Evolutionary conservation across 495 filamentous ascomycete genomes (phyloP).

Genomic region (Xylaria sp.): DNA sequence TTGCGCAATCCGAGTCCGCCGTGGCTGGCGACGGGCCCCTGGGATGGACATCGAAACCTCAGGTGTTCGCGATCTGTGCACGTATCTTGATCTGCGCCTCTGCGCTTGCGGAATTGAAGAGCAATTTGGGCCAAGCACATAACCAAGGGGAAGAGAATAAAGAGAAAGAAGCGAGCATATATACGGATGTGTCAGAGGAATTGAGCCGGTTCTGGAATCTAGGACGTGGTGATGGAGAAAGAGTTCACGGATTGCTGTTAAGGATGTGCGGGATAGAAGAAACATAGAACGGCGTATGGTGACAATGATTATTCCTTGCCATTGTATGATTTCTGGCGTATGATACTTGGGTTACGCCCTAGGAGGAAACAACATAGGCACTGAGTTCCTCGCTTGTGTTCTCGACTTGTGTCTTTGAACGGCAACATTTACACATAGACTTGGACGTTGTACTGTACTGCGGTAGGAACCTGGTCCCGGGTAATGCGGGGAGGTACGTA

Average conservation of each 20-base stretch:
- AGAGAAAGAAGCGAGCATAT: not conserved
- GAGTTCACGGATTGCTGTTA: constrained; percentile 45
- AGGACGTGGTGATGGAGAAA: constrained; percentile 28
- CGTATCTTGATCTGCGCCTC: constrained; percentile 61
- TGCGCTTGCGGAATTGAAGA: constrained; percentile 29
- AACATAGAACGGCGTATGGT: not conserved
- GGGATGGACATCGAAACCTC: constrained; percentile 76
- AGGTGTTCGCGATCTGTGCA: constrained; percentile 72
- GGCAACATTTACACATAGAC: not conserved
- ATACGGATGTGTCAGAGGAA: constrained; percentile 30
- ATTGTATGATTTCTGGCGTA: not conserved
- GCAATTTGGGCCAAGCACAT: not conserved
- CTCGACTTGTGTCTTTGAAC: not conserved
- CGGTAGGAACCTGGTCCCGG: not conserved
- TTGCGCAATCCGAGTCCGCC: constrained; percentile 43
- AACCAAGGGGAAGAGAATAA: not conserved
- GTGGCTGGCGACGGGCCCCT: constrained; percentile 65
- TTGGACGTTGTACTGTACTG: not conserved
- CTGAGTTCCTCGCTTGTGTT: too few species aligned
- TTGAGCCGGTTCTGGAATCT: constrained; percentile 41
- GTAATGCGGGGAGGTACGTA: not conserved
- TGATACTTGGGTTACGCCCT: too few species aligned
- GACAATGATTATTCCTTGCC: not conserved
- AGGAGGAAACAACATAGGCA: too few species aligned
- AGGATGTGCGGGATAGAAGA: constrained; percentile 36